These are phyloP conservation scores for Triticum turgidum DNA, from an alignment of 176 grass and related monocot genomes.

Conservation along the genomic window DNA sequence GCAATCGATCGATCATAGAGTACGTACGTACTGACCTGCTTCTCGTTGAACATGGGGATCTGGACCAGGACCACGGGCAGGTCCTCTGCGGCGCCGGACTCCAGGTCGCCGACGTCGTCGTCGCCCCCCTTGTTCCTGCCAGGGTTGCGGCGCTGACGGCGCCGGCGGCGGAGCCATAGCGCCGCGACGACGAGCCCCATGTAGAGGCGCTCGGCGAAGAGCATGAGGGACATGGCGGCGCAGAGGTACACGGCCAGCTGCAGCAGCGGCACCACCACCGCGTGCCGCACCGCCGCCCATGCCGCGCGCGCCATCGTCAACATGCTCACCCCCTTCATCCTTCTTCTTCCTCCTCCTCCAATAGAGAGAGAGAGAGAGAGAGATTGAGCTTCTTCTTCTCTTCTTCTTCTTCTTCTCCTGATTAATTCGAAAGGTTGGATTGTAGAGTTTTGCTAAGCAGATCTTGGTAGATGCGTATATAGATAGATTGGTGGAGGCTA, in stretches of 20 bases:
- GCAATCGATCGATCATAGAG: neutral
- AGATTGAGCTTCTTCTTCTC: no score
- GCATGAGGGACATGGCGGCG: conserved; percentile 73
- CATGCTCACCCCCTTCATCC: neutral
- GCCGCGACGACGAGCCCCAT: conserved; percentile 67
- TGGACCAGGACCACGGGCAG: conserved; percentile 69
- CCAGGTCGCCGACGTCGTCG: conserved; percentile 10
- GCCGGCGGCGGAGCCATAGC: conserved; percentile 41
- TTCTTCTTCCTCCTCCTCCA: neutral
- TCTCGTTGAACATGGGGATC: conserved; percentile 98
- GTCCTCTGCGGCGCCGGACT: conserved; percentile 31
- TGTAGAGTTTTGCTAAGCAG: no score
- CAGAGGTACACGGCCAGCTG: conserved; percentile 60
- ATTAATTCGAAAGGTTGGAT: no score
- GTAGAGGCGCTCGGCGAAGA: conserved; percentile 83
- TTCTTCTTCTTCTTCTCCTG: no score
- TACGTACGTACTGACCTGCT: conserved; percentile 42
- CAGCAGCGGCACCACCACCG: conserved; percentile 56
- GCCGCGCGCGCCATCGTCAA: neutral
- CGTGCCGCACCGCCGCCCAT: conserved; percentile 42
- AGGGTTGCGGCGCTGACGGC: neutral
- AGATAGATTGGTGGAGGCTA: no score
- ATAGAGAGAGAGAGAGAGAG: no score
- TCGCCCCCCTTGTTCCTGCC: neutral
- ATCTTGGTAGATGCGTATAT: no score